Evolutionary conservation across 495 filamentous ascomycete genomes (phyloP), one percentile per base, ranked within the genome.

Genomic region (Penicillium lividum): DNA sequence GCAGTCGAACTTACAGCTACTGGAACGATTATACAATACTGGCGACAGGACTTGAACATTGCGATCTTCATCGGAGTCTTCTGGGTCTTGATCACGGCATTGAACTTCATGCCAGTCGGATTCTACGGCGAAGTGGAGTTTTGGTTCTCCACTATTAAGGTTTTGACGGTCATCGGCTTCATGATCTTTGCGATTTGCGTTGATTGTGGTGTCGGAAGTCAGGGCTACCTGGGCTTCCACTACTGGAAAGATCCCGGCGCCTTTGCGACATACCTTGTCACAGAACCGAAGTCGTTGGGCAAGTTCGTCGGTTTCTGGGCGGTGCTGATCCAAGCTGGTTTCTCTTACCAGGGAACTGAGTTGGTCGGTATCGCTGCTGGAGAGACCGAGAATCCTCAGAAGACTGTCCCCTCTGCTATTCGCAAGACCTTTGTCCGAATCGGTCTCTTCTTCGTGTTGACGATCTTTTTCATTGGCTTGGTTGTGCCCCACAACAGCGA

Each of bases 371-470:
- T 89, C 5, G 84, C 86, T 9, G 86, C 85, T 4, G 86, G 83
- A 53, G 86, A 89, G 64, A 84, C 84, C 27, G 79, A 80, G 62
- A 87, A 89, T 65, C 86, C 86, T 0, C 65, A 83, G 36, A 76
- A 73, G 25, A 84, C 82, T 13, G 80, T 89, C 0, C 86, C 86
- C 1, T 73, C 78, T 0, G 86, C 86, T 3, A 88, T 89, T 57
- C 83, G 80, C 42, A 85, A 87, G 60, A 82, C 85, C 18, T 88
- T 89, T 62, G 79, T 82, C 73, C 84, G 86, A 45, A 89, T 88
- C 68, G 59, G 87, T 57, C 80, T 89, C 57, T 85, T 88, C 60
- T 86, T 86, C 71, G 80, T 88, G 66, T 78, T 83, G 36, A 79
- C 77, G 9, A 80, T 83, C 48, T 82, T 89, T 74, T 88, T 87